Evolutionary conservation across 106 monocot genomes (phyloP).

Genomic region (Alisma plantagoaquatica): DNA sequence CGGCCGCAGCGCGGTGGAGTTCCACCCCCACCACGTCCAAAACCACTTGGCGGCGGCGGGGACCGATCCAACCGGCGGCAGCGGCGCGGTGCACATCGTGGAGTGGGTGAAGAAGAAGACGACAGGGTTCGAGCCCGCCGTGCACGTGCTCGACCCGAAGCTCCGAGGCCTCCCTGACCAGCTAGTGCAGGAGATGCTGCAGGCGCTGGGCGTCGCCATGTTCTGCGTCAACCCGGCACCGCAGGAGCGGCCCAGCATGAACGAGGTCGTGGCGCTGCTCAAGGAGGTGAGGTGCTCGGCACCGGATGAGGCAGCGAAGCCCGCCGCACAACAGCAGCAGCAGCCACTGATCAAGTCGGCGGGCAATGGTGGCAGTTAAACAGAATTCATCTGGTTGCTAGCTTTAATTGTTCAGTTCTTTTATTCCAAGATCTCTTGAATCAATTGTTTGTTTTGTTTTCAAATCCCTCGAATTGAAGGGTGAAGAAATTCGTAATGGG

Average conservation of each 20-base stretch:
- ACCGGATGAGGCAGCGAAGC: conserved; percentile 69
- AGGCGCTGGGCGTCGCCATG: conserved; percentile 84
- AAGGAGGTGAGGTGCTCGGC: conserved; percentile 82
- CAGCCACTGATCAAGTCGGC: conserved; percentile 68
- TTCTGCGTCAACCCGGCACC: conserved; percentile 87
- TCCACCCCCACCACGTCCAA: no score
- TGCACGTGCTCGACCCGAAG: conserved; percentile 59
- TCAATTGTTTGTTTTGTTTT: no score
- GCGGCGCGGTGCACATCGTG: conserved; percentile 77
- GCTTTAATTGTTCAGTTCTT: no score
- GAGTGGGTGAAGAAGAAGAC: conserved; percentile 95
- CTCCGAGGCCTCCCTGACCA: conserved; percentile 57
- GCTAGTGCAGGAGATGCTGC: conserved; percentile 90
- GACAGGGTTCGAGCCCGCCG: conserved; percentile 59
- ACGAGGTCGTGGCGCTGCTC: conserved; percentile 88
- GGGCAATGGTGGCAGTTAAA: conserved; percentile 19
- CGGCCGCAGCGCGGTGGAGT: conserved; percentile 70
- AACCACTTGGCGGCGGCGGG: no score
- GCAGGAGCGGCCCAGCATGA: conserved; percentile 82
- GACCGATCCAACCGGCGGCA: conserved; percentile 31
- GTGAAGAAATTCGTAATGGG: no score
- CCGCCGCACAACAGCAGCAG: no score
- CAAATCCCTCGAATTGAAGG: no score
- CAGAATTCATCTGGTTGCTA: no score
- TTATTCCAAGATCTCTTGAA: no score